phyloP scores from a whole-genome alignment of 139 green algal genomes.

The Klebsormidium nitens region DNA sequence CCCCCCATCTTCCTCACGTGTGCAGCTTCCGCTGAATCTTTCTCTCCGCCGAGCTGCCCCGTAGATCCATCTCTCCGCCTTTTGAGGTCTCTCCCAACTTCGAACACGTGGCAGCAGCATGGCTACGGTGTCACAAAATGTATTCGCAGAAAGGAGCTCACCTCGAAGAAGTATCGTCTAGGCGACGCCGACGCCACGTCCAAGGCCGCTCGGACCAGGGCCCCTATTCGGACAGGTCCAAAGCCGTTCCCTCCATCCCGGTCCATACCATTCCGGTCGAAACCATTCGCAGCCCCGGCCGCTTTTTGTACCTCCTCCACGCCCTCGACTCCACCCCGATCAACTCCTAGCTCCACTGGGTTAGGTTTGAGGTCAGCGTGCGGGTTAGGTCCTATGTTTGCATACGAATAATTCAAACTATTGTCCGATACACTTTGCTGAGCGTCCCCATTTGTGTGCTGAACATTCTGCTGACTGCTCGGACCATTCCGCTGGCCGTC shows the following conservation, averaged over 20 bases:
- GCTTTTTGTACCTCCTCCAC: not conserved
- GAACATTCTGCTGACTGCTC: too few relatives aligned
- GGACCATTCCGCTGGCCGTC: too few relatives aligned
- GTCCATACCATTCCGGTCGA: not conserved
- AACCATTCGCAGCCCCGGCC: not conserved
- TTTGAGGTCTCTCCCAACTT: not conserved
- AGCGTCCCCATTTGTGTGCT: too few relatives aligned
- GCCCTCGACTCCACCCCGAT: too few relatives aligned
- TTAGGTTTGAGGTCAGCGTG: too few relatives aligned
- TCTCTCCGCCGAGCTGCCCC: not conserved
- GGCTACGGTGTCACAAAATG: not conserved
- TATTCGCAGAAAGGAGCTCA: slow-evolving; percentile 1
- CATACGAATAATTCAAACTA: too few relatives aligned
- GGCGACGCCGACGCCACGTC: slow-evolving; percentile 74
- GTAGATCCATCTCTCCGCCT: not conserved
- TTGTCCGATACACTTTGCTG: too few relatives aligned
- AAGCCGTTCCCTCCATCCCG: not conserved
- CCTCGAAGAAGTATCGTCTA: slow-evolving; percentile 82
- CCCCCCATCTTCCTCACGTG: too few relatives aligned
- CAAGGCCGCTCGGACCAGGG: slow-evolving; percentile 62
- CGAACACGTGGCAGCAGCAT: not conserved
- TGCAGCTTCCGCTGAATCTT: not conserved
- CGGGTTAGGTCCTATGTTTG: not conserved
- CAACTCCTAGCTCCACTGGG: too few relatives aligned
- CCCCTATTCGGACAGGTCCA: slow-evolving; percentile 38